Evolutionary conservation across 179 eudicot species (phyloP), one percentile per base, ranked within the genome.

Genomic region (Nepenthes alata): DNA sequence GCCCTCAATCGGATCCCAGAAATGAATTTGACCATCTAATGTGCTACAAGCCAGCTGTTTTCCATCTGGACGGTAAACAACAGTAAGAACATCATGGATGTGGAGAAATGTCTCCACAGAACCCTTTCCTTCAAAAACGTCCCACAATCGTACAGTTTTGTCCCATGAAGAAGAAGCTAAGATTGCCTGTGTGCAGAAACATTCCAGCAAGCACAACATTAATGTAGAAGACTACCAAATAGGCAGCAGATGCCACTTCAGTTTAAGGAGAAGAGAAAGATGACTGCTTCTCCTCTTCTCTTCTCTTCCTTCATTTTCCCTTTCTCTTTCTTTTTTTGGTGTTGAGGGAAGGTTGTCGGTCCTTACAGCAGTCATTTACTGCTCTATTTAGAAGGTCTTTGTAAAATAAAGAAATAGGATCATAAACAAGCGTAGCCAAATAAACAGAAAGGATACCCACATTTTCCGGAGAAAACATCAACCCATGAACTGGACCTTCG

Each of bases 101-200:
- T 93, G 98, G 35, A 72, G 80, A 79, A 93, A 93, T 72, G 86
- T 85, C 80, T 93, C 98, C 55, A 89, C 90, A 6, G 93, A 82
- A 37, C 95, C 98, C 67, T 84, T 93, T 63, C 97, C 98, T 68
- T 86, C 87, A 80, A 89, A 93, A 65, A 93, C 83, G 73, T 93
- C 97, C 98, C 98, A 89, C 72, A 93, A 62, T 57, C 94, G 89
- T 67, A 89, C 90, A 63, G 95, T 81, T 80, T 77, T 93, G 80
- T 89, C 96, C 96, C 97, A 93, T 34, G 98, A 93, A 57, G 98
- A 93, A 61, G 98, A 93, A 61, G 98, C 93, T 71, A 93, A 70
- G 53, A 81, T 80, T 44, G 95, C 83, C 98, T 93, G 67, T 69
- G 73, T 35, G 36, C n/a, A 34, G 67, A 47, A 71, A 70, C 35